phyloP scores from a whole-genome alignment of 768 basidiomycete species.

The Lanmaoa rubissima region DNA sequence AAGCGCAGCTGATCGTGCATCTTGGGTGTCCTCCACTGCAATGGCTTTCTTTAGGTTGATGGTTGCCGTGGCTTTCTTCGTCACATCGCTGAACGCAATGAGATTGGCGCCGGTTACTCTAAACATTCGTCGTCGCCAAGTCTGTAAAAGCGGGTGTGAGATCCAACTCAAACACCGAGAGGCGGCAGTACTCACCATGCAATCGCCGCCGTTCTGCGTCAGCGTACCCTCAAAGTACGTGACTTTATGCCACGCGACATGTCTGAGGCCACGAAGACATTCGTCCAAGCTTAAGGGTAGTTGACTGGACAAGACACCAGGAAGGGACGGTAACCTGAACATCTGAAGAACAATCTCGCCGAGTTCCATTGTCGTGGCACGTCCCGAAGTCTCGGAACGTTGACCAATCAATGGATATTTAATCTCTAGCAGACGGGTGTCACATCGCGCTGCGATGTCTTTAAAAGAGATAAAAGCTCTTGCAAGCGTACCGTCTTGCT shows the following conservation, averaged over 20 bases:
- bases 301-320: slow-evolving; percentile 73
- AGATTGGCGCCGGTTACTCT: slow-evolving; percentile 84
- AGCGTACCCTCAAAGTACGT: slow-evolving; percentile 91
- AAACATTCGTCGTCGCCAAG: slow-evolving; percentile 79
- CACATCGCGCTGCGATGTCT: slow-evolving; percentile 79
- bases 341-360: slow-evolving; percentile 90
- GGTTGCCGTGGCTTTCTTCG: slow-evolving; percentile 85
- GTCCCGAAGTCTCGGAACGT: slow-evolving; percentile 49
- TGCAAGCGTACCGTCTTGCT: slow-evolving; percentile 84
- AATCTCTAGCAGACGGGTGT: slow-evolving; percentile 81
- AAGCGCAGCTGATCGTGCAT: slow-evolving; percentile 44
- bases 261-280: slow-evolving; percentile 81
- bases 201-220: slow-evolving; percentile 94
- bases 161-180: neutral
- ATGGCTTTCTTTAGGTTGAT: slow-evolving; percentile 87
- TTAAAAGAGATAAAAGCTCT: slow-evolving; percentile 88
- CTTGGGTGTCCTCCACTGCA: slow-evolving; percentile 74
- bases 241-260: slow-evolving; percentile 92
- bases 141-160: slow-evolving; percentile 39
- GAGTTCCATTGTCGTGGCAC: slow-evolving; percentile 65
- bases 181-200: slow-evolving; percentile 55
- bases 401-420: slow-evolving; percentile 81
- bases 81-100: slow-evolving; percentile 90
- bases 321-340: slow-evolving; percentile 85
- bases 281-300: slow-evolving; percentile 93